These are phyloP conservation scores for Geotrichum restrictum DNA, from an alignment of 1,139 yeast species.

Conservation along the genomic window DNA sequence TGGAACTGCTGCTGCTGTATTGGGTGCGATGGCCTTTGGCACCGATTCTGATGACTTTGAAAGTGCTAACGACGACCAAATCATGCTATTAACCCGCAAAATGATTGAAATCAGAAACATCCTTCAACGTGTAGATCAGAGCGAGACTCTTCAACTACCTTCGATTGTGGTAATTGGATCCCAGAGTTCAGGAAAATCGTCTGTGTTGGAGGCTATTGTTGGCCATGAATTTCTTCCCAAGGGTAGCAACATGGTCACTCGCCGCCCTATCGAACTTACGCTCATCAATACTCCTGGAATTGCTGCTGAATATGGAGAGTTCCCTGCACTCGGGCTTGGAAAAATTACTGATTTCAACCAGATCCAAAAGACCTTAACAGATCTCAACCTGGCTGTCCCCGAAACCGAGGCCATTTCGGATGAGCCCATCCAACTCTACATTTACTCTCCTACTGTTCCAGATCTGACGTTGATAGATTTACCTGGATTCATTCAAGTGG, in stretches of 20 bases:
- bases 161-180: slow-evolving; percentile 97
- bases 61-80: slow-evolving; percentile 43
- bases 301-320: slow-evolving; percentile 86
- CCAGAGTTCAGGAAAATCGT: slow-evolving; percentile 94
- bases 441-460: slow-evolving; percentile 87
- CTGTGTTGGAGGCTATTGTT: slow-evolving; percentile 87
- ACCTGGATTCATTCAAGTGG: slow-evolving; percentile 96
- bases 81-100: slow-evolving; percentile 82
- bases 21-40: slow-evolving; percentile 36
- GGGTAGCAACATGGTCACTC: slow-evolving; percentile 92
- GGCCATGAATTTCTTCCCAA: slow-evolving; percentile 94
- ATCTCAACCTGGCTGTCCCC: slow-evolving; percentile 89
- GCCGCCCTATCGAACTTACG: slow-evolving; percentile 92
- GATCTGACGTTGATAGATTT: slow-evolving; percentile 90
- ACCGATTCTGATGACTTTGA: slow-evolving; percentile 33
- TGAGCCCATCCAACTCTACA: slow-evolving; percentile 87
- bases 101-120: slow-evolving; percentile 93
- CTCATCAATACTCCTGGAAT: slow-evolving; percentile 78
- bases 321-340: slow-evolving; percentile 80
- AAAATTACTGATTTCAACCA: slow-evolving; percentile 82
- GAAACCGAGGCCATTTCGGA: slow-evolving; percentile 76
- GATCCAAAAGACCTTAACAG: slow-evolving; percentile 79
- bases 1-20: slow-evolving; percentile 35
- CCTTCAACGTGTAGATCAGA: slow-evolving; percentile 69
- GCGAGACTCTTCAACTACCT: slow-evolving; percentile 77